A percentile compares a stretch with the other conserved stretches of the same genome.
phyloP scores from a whole-genome alignment of 768 basidiomycete genomes.

The Boletus reticuloceps region DNA sequence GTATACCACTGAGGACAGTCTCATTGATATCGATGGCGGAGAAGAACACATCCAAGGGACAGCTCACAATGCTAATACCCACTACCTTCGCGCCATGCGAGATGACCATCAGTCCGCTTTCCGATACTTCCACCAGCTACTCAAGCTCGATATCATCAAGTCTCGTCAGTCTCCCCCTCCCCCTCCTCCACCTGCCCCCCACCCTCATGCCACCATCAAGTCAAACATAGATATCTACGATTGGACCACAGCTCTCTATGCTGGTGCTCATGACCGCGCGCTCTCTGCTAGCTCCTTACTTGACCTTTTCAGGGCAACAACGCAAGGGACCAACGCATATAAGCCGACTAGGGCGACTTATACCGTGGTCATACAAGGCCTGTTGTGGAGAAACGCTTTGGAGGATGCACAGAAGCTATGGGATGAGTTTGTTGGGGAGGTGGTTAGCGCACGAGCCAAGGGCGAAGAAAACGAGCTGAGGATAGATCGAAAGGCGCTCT shows the following conservation, averaged over 20 bases:
- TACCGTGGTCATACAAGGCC: conserved; percentile 52
- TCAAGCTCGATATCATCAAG: conserved; percentile 23
- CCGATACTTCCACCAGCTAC: conserved; percentile 43
- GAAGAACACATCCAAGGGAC: conserved; percentile 13
- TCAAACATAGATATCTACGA: conserved; percentile 41
- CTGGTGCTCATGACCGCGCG: conserved; percentile 40
- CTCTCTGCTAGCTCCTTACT: conserved; percentile 36
- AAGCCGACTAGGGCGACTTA: conserved; percentile 47
- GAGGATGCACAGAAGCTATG: conserved; percentile 43
- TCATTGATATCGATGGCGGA: background rate
- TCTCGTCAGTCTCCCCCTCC: conserved; percentile 4
- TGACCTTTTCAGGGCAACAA: conserved; percentile 35
- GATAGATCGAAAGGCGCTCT: conserved; percentile 49
- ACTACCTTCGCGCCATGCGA: conserved; percentile 41
- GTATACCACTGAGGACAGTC: conserved; percentile 11
- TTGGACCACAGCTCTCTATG: conserved; percentile 45
- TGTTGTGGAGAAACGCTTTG: conserved; percentile 43
- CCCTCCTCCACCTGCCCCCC: background rate
- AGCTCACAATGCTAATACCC: conserved; percentile 39
- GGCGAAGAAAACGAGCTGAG: conserved; percentile 6
- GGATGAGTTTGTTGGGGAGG: conserved; percentile 34
- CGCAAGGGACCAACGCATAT: conserved; percentile 26
- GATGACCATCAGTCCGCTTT: conserved; percentile 44
- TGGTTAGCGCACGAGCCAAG: conserved; percentile 1
- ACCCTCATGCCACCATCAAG: conserved; percentile 12